Conservation (phyloP, 2,329 filamentous ascomycete genomes). For the Zopfia rhizophila region DNA sequence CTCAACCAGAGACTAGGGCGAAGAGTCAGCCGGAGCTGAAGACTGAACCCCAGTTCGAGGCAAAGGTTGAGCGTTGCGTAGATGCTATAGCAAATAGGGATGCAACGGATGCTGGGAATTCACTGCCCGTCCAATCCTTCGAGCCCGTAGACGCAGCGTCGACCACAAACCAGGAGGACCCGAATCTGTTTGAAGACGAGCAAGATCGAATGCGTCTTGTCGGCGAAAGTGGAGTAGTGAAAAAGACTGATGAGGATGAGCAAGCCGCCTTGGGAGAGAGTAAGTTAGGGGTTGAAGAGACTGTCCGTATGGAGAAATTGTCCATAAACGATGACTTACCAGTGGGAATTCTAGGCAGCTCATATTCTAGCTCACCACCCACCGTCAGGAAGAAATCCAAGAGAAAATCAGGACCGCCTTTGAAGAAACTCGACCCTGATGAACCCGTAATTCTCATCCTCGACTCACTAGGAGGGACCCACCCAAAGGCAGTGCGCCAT, state of each 20-base stretch:
- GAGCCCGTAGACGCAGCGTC: too few relatives aligned
- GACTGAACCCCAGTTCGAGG: too few relatives aligned
- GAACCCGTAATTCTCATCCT: slow-evolving; percentile 81
- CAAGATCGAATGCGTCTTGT: slow-evolving; percentile 29
- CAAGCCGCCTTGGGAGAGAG: too few relatives aligned
- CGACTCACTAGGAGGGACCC: slow-evolving; percentile 79
- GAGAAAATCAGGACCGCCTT: slow-evolving; percentile 26
- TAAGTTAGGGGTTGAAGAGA: too few relatives aligned
- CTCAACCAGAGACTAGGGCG: too few relatives aligned
- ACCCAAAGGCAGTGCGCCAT: slow-evolving; percentile 71
- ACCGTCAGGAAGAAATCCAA: slow-evolving; percentile 31
- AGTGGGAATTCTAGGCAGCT: slow-evolving; percentile 19
- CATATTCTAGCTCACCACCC: slow-evolving; percentile 9
- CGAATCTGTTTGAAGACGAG: slow-evolving; percentile 35
- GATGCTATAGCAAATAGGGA: too few relatives aligned
- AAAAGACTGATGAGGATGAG: background rate
- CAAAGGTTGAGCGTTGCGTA: too few relatives aligned
- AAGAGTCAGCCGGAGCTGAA: too few relatives aligned
- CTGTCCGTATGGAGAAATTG: slow-evolving; percentile 15
- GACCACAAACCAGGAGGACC: too few relatives aligned
- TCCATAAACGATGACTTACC: slow-evolving; percentile 16
- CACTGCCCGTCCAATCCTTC: too few relatives aligned
- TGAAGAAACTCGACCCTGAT: slow-evolving; percentile 44
- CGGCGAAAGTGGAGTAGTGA: slow-evolving; percentile 26
- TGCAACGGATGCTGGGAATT: too few relatives aligned